phyloP scores from a whole-genome alignment of 257 asterid genomes.

The Ehretia macrophylla region DNA sequence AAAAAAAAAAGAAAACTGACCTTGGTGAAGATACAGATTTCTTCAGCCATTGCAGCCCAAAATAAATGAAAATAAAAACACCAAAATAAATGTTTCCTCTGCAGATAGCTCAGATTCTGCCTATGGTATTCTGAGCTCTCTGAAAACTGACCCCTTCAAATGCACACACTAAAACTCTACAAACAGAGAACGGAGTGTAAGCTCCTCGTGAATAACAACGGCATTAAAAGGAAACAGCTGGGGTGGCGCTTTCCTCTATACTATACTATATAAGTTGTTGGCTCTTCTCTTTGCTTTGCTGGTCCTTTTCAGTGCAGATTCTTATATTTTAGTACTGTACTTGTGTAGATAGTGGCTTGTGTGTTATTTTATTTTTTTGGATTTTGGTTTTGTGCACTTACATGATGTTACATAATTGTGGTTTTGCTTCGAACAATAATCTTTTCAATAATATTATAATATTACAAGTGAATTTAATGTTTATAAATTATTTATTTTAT shows the following conservation, averaged over 20 bases:
- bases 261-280: background rate
- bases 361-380: background rate
- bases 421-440: too few relatives aligned
- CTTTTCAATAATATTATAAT: too few relatives aligned
- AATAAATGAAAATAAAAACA: constrained; percentile 15
- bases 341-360: background rate
- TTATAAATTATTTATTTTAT: too few relatives aligned
- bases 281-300: constrained; percentile 8
- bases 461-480: too few relatives aligned
- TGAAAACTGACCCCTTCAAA: background rate
- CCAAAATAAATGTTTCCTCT: constrained; percentile 17
- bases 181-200: too few relatives aligned
- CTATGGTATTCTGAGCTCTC: background rate
- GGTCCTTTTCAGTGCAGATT: constrained; percentile 1
- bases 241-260: constrained; percentile 21
- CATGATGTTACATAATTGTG: too few relatives aligned
- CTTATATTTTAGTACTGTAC: background rate
- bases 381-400: background rate
- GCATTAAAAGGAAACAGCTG: constrained; percentile 42
- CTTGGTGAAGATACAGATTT: constrained; percentile 68
- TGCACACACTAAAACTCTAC: background rate
- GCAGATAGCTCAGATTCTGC: constrained; percentile 27
- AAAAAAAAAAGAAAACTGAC: constrained; percentile 34
- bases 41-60: constrained; percentile 60
- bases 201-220: constrained; percentile 46